Evolutionary conservation across 257 asterid species (phyloP).

Genomic region (Solanum chmielewskii): DNA sequence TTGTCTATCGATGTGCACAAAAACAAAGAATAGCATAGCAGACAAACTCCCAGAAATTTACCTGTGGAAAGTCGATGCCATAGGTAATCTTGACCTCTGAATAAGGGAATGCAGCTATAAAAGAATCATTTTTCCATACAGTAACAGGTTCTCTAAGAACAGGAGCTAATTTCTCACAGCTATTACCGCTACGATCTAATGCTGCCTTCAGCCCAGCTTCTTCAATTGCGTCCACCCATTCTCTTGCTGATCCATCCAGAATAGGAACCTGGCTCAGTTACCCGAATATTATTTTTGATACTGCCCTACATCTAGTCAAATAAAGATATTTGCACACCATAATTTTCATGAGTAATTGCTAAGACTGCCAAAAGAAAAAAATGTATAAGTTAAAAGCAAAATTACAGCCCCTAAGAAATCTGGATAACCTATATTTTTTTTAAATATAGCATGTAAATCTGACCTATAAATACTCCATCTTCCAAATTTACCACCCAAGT

Average conservation of each 20-base stretch:
- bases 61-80: constrained; percentile 87
- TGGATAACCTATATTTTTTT: background rate
- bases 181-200: constrained; percentile 37
- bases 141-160: constrained; percentile 53
- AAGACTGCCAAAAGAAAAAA: background rate
- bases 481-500: background rate
- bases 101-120: constrained; percentile 70
- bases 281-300: background rate
- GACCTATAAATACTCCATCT: background rate
- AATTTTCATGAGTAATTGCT: background rate
- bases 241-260: constrained; percentile 91
- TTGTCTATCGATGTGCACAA: background rate
- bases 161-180: constrained; percentile 62
- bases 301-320: background rate
- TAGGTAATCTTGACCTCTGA: constrained; percentile 44
- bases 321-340: background rate
- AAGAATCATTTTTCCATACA: constrained; percentile 58
- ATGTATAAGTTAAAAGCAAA: background rate
- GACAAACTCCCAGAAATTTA: background rate
- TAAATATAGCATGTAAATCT: background rate
- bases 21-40: background rate
- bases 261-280: constrained; percentile 60
- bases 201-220: constrained; percentile 72
- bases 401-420: background rate
- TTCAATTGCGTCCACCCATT: constrained; percentile 75